Base-by-base conservation (phyloP, 169 alveolate species). In the Cryptosporidium canis region DNA sequence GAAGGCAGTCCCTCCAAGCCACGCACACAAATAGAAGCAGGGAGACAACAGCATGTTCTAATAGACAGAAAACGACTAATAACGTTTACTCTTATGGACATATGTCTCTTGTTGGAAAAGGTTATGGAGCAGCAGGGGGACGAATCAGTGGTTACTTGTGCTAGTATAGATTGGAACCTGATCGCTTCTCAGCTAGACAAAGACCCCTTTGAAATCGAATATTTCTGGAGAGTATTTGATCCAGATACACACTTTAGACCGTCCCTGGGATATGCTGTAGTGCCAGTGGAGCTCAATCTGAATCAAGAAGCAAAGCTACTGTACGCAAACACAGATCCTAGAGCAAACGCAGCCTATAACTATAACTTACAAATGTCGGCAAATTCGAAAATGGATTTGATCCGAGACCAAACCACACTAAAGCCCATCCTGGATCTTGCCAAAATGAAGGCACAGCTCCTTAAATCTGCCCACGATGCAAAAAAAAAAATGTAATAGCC, bases 51-150 rank as follows among this genome's bases (percentile, higher is more conserved):
- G 16, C 47, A 77, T n/a, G 44, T 77, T 4, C 24, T 61, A 24
- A 24, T 77, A 21, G 65, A 48, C 12, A 58, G 43, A 24, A 48
- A 35, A 61, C 55, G 87, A 61, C 27, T 39, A 14, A 41, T 77
- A 27, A 77, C 43, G 39, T 77, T 77, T 24, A 77, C 55, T 61
- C 47, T 77, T 1, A 39, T 77, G 12, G 87, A 77, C 11, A 77
- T 77, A 27, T 58, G 87, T 77, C 39, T 5, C 2, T n/a, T 77
- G 24, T 27, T 77, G 16, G 72, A 61, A 37, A 35, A 48, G 5
- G 37, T 77, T 27, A 77, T 77, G 87, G 66, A 39, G 3, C 87
- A 77, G 41, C 87, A 77, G 39, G 87, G 87, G 31, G 87, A 77
- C 27, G 72, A 77, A 44, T 58, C 87, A 41, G 70, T 77, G 6